Conservation (phyloP, 2,329 filamentous ascomycete genomes). For the Setomelanomma holmii region DNA sequence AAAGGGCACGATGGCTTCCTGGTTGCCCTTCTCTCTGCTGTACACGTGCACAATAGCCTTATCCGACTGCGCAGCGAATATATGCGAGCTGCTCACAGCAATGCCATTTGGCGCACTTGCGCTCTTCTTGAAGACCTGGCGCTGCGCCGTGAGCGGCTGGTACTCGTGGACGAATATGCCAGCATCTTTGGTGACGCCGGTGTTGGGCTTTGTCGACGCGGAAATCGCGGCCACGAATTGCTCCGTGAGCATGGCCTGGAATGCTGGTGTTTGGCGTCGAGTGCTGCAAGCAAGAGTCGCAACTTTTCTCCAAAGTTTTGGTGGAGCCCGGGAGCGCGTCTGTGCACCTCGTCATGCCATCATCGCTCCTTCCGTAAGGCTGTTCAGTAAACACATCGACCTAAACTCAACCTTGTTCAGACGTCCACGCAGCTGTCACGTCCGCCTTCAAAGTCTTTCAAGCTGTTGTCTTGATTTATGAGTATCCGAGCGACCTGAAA, state of each 20-base stretch:
- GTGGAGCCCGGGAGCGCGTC: conserved; percentile 15
- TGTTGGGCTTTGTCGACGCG: conserved; percentile 50
- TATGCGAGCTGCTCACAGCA: conserved; percentile 79
- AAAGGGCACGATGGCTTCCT: conserved; percentile 88
- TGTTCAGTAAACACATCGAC: not conserved
- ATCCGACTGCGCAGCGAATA: conserved; percentile 90
- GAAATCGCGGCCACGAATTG: conserved; percentile 58
- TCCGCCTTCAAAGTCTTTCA: too few relatives aligned
- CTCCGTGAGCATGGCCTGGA: conserved; percentile 57
- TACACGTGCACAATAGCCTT: conserved; percentile 96
- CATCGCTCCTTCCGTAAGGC: not conserved
- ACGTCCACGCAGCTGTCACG: too few relatives aligned
- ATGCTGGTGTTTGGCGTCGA: conserved; percentile 5
- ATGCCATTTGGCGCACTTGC: conserved; percentile 79
- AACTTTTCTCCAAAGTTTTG: conserved; percentile 15
- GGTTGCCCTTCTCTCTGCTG: conserved; percentile 79
- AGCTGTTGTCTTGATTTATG: too few relatives aligned
- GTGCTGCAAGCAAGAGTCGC: not conserved
- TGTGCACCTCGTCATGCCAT: conserved; percentile 3
- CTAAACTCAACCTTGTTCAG: not conserved
- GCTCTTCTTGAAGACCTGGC: conserved; percentile 89
- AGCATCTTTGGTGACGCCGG: conserved; percentile 72
- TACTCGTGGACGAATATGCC: conserved; percentile 87
- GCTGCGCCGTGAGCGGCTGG: conserved; percentile 77
- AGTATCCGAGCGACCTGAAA: too few relatives aligned